Evolutionary conservation across 208 protist species (phyloP), one percentile per base, ranked within the genome.

Genomic region (Hexamita inflata): DNA sequence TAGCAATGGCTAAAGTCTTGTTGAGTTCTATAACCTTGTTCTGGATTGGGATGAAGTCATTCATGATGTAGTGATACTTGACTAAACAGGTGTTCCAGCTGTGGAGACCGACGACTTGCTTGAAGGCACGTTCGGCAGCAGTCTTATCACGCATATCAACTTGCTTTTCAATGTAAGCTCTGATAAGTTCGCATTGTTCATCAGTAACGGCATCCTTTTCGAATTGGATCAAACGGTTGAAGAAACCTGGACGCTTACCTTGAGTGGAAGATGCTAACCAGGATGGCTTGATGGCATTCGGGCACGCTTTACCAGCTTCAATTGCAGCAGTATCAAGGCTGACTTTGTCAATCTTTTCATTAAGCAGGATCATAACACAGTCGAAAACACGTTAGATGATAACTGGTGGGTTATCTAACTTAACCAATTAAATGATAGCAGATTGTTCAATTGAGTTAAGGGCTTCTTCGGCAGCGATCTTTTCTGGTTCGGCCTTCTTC

Each of bases 381-480:
- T 98, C 94, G 80, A 97, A 91, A 82, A 97, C 93, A 77, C 90
- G 87, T 84, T 94, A 94, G 80, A 97, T 94, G 39, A 97, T 81
- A 62, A 90, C 86, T 32, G 92, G 92, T 40, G 94, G 94, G 80
- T 93, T 93, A 40, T 64, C 75, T 30, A 96, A 83, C 79, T 90
- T 91, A 83, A 93, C 94, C 62, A 97, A 79, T 59, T 82, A 92
- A 30, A 75, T 73, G 76, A 96, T 94, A 75, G 94, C 91, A 76
- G 87, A 85, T 7, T 90, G 75, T 32, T 84, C 90, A 76, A 96
- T 93, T 67, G 87, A 88, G 79, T 93, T 89, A 40, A 96, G 86
- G 0, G 91, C 91, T 49, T 90, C 81, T 80, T 94, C 93, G 59
- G 93, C 93, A 62, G 89, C 88, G n/a, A 89, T 65, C 0, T 94